These are phyloP conservation scores for Myriosclerotinia scirpicola DNA, from an alignment of 2,329 filamentous ascomycete genomes.

Conservation along the genomic window DNA sequence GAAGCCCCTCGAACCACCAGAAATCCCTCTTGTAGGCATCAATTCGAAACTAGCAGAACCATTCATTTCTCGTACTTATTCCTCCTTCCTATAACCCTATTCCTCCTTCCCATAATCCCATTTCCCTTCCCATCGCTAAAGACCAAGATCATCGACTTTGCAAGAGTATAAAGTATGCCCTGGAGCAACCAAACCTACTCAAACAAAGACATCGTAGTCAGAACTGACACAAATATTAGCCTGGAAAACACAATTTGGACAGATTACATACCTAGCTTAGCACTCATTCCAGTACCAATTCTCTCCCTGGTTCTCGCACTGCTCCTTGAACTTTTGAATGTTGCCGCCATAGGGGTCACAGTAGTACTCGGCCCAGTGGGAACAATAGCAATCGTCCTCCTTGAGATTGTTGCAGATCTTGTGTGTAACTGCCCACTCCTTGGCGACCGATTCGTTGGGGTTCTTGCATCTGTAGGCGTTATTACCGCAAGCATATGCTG, in stretches of 20 bases:
- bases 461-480: constrained; percentile 7
- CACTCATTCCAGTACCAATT: constrained; percentile 6
- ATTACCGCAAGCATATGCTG: background rate
- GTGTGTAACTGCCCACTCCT: background rate
- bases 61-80: background rate
- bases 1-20: too few species aligned
- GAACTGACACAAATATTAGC: background rate
- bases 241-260: background rate
- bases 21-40: background rate
- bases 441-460: background rate
- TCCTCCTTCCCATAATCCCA: too few species aligned
- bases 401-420: background rate
- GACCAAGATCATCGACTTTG: too few species aligned
- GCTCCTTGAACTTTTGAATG: background rate
- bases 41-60: background rate
- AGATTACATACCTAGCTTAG: background rate
- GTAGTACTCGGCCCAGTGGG: background rate
- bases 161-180: background rate
- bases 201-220: background rate
- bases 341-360: background rate
- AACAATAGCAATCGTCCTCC: constrained; percentile 8
- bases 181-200: background rate
- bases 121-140: too few species aligned
- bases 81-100: fast-evolving
- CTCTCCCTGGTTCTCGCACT: background rate